Base-by-base conservation (phyloP, 2,329 filamentous ascomycete genomes). In the Cladosporium colombiae region DNA sequence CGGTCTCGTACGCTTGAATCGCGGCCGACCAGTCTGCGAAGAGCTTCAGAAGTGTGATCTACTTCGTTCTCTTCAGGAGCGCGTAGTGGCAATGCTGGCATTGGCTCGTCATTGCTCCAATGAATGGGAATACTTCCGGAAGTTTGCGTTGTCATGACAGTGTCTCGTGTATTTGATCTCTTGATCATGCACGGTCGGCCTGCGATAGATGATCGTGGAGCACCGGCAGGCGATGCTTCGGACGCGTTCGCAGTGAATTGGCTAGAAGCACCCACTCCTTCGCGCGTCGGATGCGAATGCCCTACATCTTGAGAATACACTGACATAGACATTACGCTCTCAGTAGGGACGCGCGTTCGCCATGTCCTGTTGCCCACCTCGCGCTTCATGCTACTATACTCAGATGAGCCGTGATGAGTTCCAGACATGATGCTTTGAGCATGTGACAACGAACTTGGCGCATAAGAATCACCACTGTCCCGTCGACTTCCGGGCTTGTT, bases 111-210 rank as follows among this genome's bases (percentile, higher is more conserved):
- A 25, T 63, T 60, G n/a, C 65, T 68, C 46, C 71, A 65, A 55
- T 70, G 68, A 49, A 74, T 73, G 2, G 72, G 71, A 44, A 74
- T 73, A 4, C 70, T 70, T 25, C 69, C 72, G n/a, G 71, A 72
- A 1, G 72, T 72, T 57, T 71, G 68, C 23, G 67, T 71, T 40
- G 71, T 73, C 62, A 62, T 61, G 3, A 58, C 25, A 27, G 46
- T 61, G 11, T 69, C 65, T 14, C 63, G 49, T 14, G 67, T 46
- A 6, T 62, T 29, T 8, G 66, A 62, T 33, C 61, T 65, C 31
- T 62, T 64, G 49, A 57, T 66, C 27, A 68, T 65, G 14, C 67
- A 55, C n/a, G 65, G 67, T 25, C 67, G 66, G n/a, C 67, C 56
- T 18, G 65, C 63, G n/a, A 46, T 59, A 31, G 63, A 60, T 10